A percentile compares a stretch with the other conserved stretches of the same genome.
Evolutionary conservation across 1,284 basidiomycete genomes (phyloP).

Genomic region (Malassezia globosa): DNA sequence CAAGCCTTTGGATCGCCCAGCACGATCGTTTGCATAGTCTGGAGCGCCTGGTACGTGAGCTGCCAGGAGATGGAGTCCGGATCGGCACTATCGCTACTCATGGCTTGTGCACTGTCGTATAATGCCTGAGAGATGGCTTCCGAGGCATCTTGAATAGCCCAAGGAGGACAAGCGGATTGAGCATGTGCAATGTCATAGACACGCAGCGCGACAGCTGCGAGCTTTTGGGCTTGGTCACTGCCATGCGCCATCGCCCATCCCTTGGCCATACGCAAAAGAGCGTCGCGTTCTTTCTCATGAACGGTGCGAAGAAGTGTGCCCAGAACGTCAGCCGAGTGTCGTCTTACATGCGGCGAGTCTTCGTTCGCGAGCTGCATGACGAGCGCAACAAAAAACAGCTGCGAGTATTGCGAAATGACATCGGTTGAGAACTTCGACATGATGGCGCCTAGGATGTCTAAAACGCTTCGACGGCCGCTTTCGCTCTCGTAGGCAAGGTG

Average conservation of each 20-base stretch:
- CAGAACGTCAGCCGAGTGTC: conserved; percentile 72
- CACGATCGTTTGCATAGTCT: conserved; percentile 9
- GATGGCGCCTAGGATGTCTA: conserved; percentile 76
- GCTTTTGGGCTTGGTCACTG: conserved; percentile 49
- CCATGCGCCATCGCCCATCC: conserved; percentile 61
- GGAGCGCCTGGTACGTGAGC: conserved; percentile 14
- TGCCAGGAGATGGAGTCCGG: conserved; percentile 39
- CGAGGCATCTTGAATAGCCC: background rate
- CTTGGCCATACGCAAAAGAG: conserved; percentile 62
- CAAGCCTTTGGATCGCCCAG: conserved; percentile 8
- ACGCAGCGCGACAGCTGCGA: conserved; percentile 65
- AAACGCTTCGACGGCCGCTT: conserved; percentile 76
- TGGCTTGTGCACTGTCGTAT: background rate
- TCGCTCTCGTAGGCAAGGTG: conserved; percentile 87
- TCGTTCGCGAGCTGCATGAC: conserved; percentile 92
- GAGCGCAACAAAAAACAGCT: conserved; percentile 80
- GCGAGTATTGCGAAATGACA: conserved; percentile 68
- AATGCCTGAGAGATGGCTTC: background rate
- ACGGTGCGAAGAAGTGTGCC: conserved; percentile 63
- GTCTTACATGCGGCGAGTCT: conserved; percentile 72
- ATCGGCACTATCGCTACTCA: background rate
- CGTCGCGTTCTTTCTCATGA: conserved; percentile 55
- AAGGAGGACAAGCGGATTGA: background rate
- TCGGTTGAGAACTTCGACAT: conserved; percentile 71
- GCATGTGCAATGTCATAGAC: conserved; percentile 26